Percentiles rank a stretch among this genome's conserved stretches.
Evolutionary conservation across 768 basidiomycete species (phyloP).

Genomic region (Clitopilus hobsonii): DNA sequence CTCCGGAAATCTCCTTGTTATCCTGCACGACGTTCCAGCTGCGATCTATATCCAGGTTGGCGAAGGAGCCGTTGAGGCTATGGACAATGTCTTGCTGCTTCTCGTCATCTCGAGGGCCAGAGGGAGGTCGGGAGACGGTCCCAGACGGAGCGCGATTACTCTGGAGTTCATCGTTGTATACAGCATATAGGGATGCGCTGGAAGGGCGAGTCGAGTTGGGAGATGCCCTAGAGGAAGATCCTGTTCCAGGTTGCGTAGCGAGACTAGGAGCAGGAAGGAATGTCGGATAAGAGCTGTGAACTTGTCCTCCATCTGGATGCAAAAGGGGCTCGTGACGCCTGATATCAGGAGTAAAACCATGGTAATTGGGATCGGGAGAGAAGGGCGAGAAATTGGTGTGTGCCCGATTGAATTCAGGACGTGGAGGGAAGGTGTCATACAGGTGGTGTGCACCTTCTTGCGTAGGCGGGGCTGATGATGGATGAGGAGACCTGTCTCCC

Average conservation of each 20-base stretch:
- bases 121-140: constrained; percentile 50
- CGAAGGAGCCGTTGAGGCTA: constrained; percentile 73
- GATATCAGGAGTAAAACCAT: constrained; percentile 28
- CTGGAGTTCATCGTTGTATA: constrained; percentile 40
- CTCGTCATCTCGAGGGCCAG: constrained; percentile 29
- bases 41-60: constrained; percentile 64
- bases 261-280: constrained; percentile 26
- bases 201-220: constrained; percentile 39
- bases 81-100: constrained; percentile 42
- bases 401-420: constrained; percentile 30
- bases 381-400: constrained; percentile 65
- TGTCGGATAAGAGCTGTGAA: constrained; percentile 35
- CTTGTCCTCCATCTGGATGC: constrained; percentile 38
- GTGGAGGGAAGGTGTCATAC: constrained; percentile 18
- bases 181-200: constrained; percentile 39
- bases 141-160: constrained; percentile 31
- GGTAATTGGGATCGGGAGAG: constrained; percentile 63
- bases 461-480: constrained; percentile 13
- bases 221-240: constrained; percentile 28
- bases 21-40: constrained; percentile 22
- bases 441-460: constrained; percentile 13
- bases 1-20: constrained; percentile 7
- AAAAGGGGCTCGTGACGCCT: constrained; percentile 31
- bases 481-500: constrained; percentile 14
- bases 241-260: constrained; percentile 30